phyloP scores from a whole-genome alignment of 1,139 yeast species.

The Nadsonia starkeyi-henricii region DNA sequence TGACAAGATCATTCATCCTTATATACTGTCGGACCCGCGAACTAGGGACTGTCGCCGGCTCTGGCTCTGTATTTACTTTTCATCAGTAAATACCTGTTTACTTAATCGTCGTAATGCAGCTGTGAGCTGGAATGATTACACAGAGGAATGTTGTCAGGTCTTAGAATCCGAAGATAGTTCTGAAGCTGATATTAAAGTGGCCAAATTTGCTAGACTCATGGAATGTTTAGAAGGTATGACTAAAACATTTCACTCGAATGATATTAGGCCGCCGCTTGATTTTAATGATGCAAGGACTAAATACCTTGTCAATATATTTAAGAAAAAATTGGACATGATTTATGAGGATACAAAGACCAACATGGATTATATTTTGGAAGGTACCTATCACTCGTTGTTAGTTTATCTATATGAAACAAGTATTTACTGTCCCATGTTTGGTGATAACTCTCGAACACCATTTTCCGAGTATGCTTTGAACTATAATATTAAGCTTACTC shows the following conservation, averaged over 20 bases:
- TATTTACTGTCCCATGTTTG: constrained; percentile 22
- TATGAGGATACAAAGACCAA: constrained; percentile 7
- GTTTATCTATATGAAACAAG: constrained; percentile 60
- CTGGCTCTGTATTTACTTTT: constrained; percentile 21
- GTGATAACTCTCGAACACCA: constrained; percentile 22
- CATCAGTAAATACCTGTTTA: constrained; percentile 20
- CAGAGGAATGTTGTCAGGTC: constrained; percentile 45
- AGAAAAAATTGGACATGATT: constrained; percentile 10
- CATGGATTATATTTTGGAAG: constrained; percentile 7
- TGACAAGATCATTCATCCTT: constrained; percentile 25
- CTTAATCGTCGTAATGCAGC: constrained; percentile 19
- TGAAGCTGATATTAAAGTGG: constrained; percentile 26
- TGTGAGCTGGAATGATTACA: constrained; percentile 34
- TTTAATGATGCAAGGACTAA: constrained; percentile 15
- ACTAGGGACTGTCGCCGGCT: constrained; percentile 23
- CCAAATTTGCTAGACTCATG: constrained; percentile 46
- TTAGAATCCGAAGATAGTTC: constrained; percentile 29
- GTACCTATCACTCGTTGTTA: constrained; percentile 43
- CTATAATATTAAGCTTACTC: constrained; percentile 12
- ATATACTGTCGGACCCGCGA: constrained; percentile 23
- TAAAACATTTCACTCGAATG: constrained; percentile 15
- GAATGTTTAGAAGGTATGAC: constrained; percentile 46
- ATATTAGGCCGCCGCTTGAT: constrained; percentile 18
- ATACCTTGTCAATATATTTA: constrained; percentile 16
- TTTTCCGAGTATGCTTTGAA: constrained; percentile 24